phyloP scores from a whole-genome alignment of 192 early-diverging fungal genomes.

The Lunasporangiospora selenospora region DNA sequence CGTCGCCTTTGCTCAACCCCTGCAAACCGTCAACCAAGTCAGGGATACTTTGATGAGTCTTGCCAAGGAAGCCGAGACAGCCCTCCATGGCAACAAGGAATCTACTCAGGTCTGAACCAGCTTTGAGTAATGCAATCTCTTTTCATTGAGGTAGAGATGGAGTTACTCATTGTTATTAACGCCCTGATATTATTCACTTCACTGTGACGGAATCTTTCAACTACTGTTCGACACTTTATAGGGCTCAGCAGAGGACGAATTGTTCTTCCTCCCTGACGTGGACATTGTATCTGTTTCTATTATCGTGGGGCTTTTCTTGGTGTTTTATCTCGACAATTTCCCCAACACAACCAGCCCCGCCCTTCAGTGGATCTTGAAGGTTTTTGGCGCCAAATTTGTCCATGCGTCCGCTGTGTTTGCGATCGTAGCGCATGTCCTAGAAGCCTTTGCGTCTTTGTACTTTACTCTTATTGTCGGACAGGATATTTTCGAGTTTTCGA shows the following conservation, averaged over 20 bases:
- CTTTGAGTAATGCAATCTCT: no score
- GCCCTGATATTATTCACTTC: no score
- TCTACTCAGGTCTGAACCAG: no score
- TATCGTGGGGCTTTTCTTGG: no score
- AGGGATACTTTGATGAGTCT: slow-evolving; percentile 15
- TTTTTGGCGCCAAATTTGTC: slow-evolving; percentile 5
- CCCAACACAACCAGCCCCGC: slow-evolving; percentile 38
- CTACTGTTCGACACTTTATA: no score
- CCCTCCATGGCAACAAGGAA: slow-evolving; percentile 20
- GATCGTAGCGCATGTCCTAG: slow-evolving; percentile 6
- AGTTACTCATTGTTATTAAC: no score
- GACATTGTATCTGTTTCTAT: no score
- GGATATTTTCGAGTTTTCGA: slow-evolving; percentile 6
- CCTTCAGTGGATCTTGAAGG: slow-evolving; percentile 18
- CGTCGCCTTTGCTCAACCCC: slow-evolving; percentile 30
- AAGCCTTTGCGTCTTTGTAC: slow-evolving; percentile 21
- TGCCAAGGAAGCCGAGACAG: slow-evolving; percentile 34
- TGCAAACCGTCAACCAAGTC: slow-evolving; percentile 37
- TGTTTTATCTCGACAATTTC: slow-evolving; percentile 31
- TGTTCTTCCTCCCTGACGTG: no score
- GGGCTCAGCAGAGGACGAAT: no score
- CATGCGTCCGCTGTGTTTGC: slow-evolving; percentile 5
- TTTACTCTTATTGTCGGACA: slow-evolving; percentile 22
- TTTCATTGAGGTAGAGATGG: no score
- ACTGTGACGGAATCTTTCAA: no score